Conservation (phyloP, 441 rosid genomes). For the Iberis amara region DNA sequence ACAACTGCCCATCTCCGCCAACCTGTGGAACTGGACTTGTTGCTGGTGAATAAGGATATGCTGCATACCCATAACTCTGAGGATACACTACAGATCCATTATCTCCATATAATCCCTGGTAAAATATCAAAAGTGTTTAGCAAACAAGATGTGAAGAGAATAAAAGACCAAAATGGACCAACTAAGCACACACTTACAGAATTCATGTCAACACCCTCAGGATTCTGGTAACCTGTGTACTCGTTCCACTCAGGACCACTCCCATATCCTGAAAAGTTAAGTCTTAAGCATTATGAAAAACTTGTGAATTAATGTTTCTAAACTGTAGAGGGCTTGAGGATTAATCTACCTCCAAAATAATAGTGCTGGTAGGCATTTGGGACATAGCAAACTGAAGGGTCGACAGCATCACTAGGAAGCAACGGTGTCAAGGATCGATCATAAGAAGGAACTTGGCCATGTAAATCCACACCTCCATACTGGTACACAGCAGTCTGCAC, state of each 20-base stretch:
- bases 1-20: conserved; percentile 55
- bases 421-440: conserved; percentile 49
- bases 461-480: conserved; percentile 44
- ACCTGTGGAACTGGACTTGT: conserved; percentile 52
- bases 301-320: not conserved
- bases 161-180: not conserved
- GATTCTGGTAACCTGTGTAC: conserved; percentile 33
- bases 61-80: conserved; percentile 49
- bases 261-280: conserved; percentile 20
- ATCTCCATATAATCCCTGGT: conserved; percentile 50
- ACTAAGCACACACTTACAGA: conserved; percentile 32
- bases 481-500: conserved; percentile 45
- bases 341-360: conserved; percentile 35
- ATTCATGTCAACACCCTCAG: conserved; percentile 52
- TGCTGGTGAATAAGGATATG: conserved; percentile 62
- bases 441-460: conserved; percentile 46
- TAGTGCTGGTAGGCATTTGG: conserved; percentile 44
- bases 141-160: not conserved
- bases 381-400: conserved; percentile 51
- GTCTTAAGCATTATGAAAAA: not conserved
- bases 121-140: not conserved
- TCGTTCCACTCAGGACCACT: conserved; percentile 48
- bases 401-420: conserved; percentile 34
- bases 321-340: not conserved
- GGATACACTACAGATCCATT: conserved; percentile 55